Evolutionary conservation across 75 land plant species (phyloP).

Genomic region (Selaginella moellendorffii): DNA sequence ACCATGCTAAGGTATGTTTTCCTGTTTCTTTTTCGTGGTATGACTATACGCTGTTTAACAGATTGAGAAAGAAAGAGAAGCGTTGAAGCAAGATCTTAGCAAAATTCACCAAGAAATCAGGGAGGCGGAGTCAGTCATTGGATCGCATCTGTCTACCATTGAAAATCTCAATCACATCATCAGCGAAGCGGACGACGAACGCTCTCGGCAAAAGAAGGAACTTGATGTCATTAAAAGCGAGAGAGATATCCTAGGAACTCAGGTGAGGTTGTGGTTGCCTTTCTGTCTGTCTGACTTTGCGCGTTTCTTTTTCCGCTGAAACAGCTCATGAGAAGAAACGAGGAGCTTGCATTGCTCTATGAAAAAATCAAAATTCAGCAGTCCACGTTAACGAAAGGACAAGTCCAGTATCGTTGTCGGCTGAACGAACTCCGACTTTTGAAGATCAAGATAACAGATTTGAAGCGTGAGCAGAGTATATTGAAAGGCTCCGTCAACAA

Average conservation of each 20-base stretch:
- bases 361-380: constrained; percentile 24
- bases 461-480: constrained; percentile 23
- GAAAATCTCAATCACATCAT: constrained; percentile 22
- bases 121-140: constrained; percentile 13
- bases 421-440: constrained; percentile 21
- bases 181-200: constrained; percentile 25
- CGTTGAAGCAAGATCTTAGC: constrained; percentile 15
- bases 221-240: constrained; percentile 23
- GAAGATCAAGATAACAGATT: constrained; percentile 19
- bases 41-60: background rate
- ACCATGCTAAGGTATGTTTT: constrained; percentile 17
- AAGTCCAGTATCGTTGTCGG: constrained; percentile 18
- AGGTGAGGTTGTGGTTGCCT: constrained; percentile 10
- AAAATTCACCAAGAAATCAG: constrained; percentile 16
- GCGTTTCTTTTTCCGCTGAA: background rate
- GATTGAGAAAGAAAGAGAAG: constrained; percentile 28
- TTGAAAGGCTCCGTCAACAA: constrained; percentile 14
- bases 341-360: constrained; percentile 16
- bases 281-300: no score
- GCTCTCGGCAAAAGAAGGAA: constrained; percentile 23
- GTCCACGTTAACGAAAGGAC: constrained; percentile 23
- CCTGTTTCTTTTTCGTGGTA: background rate
- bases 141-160: constrained; percentile 14
- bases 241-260: constrained; percentile 20
- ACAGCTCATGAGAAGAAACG: constrained; percentile 19